These are phyloP conservation scores for Lipomyces mesembrius DNA, from an alignment of 805 yeast species.

Conservation along the genomic window DNA sequence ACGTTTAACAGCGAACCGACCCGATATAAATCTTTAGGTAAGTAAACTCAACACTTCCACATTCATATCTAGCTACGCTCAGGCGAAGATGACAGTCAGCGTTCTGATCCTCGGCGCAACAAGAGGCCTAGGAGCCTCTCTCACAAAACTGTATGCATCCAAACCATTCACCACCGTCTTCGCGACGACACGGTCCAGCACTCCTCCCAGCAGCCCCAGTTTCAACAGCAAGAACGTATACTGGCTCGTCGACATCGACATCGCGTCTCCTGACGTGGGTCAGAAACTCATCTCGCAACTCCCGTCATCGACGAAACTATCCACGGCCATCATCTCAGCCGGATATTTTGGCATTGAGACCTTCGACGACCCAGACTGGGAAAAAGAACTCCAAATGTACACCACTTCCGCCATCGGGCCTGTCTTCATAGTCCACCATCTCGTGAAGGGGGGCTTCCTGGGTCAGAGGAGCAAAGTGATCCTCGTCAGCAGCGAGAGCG, in stretches of 20 bases:
- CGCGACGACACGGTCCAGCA: not conserved
- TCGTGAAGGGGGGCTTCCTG: not conserved
- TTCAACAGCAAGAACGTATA: not conserved
- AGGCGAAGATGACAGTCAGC: not conserved
- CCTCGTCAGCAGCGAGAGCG: not conserved
- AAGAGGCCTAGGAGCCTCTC: not conserved
- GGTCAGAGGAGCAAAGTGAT: not conserved
- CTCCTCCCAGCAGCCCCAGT: not conserved
- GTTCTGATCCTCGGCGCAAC: not conserved
- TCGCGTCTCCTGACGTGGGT: not conserved
- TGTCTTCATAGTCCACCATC: not conserved
- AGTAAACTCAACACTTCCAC: not conserved
- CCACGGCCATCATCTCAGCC: not conserved
- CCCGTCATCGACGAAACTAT: slow-evolving; percentile 2
- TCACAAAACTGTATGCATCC: not conserved
- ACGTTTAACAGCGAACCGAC: not conserved
- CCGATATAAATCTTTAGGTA: not conserved
- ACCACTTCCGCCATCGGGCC: slow-evolving; percentile 1
- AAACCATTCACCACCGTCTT: slow-evolving; percentile 1
- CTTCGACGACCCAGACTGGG: not conserved
- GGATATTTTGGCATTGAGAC: slow-evolving; percentile 1
- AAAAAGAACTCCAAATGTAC: slow-evolving; percentile 3
- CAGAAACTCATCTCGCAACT: slow-evolving; percentile 1
- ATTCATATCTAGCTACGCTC: not conserved
- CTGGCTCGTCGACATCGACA: not conserved